A percentile compares a stretch with the other conserved stretches of the same genome.
phyloP scores from a whole-genome alignment of 2,329 filamentous ascomycete species.

The Grosmannia clavigera region DNA sequence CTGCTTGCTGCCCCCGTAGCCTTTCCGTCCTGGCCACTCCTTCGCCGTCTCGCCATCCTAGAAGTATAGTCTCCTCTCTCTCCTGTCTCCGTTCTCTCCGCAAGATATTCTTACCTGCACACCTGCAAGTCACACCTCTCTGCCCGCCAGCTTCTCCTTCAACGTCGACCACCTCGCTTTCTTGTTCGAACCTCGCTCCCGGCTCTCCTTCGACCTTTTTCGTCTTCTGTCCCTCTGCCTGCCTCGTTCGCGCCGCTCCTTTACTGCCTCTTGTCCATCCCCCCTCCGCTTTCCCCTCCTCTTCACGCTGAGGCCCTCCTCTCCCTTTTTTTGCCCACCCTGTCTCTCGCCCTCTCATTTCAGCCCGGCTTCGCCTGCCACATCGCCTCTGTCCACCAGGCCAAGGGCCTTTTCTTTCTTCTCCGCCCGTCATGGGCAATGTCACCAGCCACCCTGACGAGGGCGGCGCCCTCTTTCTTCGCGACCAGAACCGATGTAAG shows the following conservation, averaged over 20 bases:
- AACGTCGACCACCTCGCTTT: background rate
- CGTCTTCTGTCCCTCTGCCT: background rate
- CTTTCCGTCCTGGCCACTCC: background rate
- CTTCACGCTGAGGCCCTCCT: background rate
- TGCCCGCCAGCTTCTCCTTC: background rate
- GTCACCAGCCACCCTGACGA: constrained; percentile 84
- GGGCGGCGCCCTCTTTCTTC: constrained; percentile 65
- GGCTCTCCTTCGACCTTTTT: background rate
- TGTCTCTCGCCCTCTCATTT: background rate
- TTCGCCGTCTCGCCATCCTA: background rate
- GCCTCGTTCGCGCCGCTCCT: background rate
- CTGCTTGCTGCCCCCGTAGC: background rate
- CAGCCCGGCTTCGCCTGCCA: background rate
- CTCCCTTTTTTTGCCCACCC: background rate
- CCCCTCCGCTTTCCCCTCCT: background rate
- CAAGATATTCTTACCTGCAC: background rate
- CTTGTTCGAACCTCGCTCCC: background rate
- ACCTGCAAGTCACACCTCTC: no score
- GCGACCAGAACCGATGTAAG: constrained; percentile 86
- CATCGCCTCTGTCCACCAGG: background rate
- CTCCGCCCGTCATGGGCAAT: constrained; percentile 62
- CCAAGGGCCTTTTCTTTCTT: background rate
- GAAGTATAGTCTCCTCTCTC: background rate
- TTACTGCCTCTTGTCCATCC: background rate
- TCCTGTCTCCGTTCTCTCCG: background rate